These are phyloP conservation scores for Cystobasidium onofrii DNA, from an alignment of 768 basidiomycete genomes.

Conservation along the genomic window DNA sequence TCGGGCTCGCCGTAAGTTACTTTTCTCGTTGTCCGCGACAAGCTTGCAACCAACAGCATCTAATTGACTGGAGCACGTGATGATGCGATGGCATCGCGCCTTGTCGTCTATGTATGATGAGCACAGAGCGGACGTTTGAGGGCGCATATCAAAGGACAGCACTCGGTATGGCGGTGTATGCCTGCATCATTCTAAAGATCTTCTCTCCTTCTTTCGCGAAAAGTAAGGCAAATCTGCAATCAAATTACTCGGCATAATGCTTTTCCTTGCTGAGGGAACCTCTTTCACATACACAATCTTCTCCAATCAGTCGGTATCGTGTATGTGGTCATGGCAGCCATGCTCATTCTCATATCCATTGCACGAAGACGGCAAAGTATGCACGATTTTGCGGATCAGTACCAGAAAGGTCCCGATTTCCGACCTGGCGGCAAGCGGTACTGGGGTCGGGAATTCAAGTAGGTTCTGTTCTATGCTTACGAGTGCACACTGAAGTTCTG, in stretches of 20 bases:
- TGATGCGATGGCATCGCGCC: background rate
- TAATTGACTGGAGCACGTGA: background rate
- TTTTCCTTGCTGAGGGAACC: background rate
- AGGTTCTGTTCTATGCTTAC: background rate
- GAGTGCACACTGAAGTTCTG: no score
- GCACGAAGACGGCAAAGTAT: constrained; percentile 8
- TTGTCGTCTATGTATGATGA: background rate
- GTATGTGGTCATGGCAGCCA: constrained; percentile 10
- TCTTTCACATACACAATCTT: background rate
- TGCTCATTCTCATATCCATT: constrained; percentile 27
- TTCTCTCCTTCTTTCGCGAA: constrained; percentile 29
- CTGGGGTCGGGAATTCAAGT: constrained; percentile 32
- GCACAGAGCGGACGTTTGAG: background rate
- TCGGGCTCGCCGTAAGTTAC: constrained; percentile 21
- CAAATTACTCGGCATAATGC: background rate
- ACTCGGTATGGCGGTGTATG: constrained; percentile 27
- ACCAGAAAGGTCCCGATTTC: background rate
- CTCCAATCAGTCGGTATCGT: constrained; percentile 23
- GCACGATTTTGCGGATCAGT: constrained; percentile 31
- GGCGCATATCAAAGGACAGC: constrained; percentile 34
- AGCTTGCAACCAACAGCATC: background rate
- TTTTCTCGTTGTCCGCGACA: background rate
- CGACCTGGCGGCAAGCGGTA: constrained; percentile 24
- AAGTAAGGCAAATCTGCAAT: background rate
- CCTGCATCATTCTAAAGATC: constrained; percentile 34